A percentile compares a stretch with the other conserved stretches of the same genome.
Evolutionary conservation across 345 rosid species (phyloP).

Genomic region (Hibiscus trionum): DNA sequence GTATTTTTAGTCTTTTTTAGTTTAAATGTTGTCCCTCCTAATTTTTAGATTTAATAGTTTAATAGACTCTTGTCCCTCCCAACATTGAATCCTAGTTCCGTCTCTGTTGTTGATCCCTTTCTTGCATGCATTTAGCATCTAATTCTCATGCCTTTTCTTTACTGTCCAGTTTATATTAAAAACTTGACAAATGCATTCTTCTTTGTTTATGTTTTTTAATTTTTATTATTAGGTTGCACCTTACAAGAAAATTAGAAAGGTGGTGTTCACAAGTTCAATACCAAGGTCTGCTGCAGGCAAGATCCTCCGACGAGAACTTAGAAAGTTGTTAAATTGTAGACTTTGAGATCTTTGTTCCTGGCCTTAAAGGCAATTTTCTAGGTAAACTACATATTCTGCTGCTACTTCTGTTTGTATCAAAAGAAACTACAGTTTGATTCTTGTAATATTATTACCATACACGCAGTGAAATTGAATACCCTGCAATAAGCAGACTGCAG

Average conservation of each 20-base stretch:
- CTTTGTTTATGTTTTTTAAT: neutral
- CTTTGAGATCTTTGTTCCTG: constrained; percentile 21
- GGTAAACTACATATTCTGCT: neutral
- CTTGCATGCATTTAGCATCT: neutral
- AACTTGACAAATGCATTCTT: neutral
- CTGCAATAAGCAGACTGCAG: neutral
- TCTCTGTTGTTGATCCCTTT: neutral
- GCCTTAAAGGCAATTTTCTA: neutral
- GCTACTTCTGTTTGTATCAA: neutral
- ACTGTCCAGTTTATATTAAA: neutral
- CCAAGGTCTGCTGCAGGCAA: constrained; percentile 81
- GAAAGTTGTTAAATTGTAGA: constrained; percentile 31
- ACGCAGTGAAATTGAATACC: neutral
- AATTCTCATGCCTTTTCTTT: neutral
- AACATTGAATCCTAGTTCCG: no score
- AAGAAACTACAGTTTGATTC: neutral
- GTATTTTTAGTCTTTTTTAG: no score
- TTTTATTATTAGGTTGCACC: constrained; percentile 54
- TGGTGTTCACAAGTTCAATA: constrained; percentile 45
- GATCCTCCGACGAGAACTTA: constrained; percentile 68
- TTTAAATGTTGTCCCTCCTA: no score
- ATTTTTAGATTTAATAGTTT: no score
- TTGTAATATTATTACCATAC: neutral
- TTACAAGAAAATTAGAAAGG: constrained; percentile 79
- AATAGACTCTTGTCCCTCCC: no score